Percentiles rank a stretch among this genome's conserved stretches.
phyloP scores from a whole-genome alignment of 768 basidiomycete species.

The Nidularia sp. region DNA sequence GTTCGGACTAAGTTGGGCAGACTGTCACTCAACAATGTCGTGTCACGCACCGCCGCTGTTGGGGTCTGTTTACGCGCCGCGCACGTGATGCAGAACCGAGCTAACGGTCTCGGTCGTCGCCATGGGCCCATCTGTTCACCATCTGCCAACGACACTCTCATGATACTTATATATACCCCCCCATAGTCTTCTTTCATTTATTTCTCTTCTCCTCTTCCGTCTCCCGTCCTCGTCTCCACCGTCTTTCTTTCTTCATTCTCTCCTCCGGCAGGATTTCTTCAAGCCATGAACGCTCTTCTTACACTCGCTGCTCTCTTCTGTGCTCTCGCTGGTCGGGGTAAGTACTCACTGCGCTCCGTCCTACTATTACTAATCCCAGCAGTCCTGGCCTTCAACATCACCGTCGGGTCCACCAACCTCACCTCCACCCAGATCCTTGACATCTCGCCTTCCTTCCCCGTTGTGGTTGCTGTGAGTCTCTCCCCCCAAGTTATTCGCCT shows the following conservation, averaged over 20 bases:
- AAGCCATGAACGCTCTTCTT: slow-evolving; percentile 22
- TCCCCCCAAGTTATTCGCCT: slow-evolving; percentile 8
- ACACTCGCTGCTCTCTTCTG: slow-evolving; percentile 29
- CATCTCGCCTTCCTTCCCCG: slow-evolving; percentile 23
- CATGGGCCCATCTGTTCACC: too few relatives aligned
- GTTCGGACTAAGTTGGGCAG: too few relatives aligned
- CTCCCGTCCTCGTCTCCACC: slow-evolving; percentile 1
- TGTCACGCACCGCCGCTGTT: too few relatives aligned
- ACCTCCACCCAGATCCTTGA: slow-evolving; percentile 40
- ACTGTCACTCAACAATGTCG: too few relatives aligned
- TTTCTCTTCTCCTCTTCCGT: too few relatives aligned
- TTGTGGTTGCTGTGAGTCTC: slow-evolving; percentile 21
- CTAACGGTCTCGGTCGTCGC: too few relatives aligned
- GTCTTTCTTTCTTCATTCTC: slow-evolving; percentile 7
- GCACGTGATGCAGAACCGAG: too few relatives aligned
- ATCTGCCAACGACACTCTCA: too few relatives aligned
- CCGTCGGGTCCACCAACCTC: slow-evolving; percentile 33
- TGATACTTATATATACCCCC: too few relatives aligned
- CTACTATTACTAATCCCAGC: background rate
- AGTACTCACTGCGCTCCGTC: background rate
- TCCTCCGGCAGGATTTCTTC: slow-evolving; percentile 21
- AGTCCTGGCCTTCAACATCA: slow-evolving; percentile 48
- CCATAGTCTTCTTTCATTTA: too few relatives aligned
- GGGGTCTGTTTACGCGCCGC: too few relatives aligned
- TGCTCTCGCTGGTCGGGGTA: slow-evolving; percentile 59